Base-by-base conservation (phyloP, 306 rosid species). In the Erythrophleum fordii region DNA sequence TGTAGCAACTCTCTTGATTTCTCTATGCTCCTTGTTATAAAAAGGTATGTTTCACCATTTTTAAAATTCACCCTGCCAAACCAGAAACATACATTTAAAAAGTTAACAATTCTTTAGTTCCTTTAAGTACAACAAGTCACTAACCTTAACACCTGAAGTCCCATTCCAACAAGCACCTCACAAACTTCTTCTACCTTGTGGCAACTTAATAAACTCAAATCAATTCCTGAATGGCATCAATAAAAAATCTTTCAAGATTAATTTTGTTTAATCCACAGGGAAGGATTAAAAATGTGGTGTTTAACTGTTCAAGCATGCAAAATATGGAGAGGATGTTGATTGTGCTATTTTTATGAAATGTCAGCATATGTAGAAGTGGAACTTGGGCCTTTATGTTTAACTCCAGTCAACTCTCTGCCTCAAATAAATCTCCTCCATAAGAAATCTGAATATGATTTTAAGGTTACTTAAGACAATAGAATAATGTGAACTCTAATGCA, bases 121-220 rank as follows among this genome's bases (percentile, higher is more conserved):
- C 72, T 25, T 28, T 25, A 75, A 76, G 69, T 55, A 78, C 56
- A 44, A 34, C 35, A 78, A 80, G 64, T 67, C 64, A 90, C 97
- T 79, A 77, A 95, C 99, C 99, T 93, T 68, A 93, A 88, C 83
- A 91, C 85, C 92, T 88, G 97, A 83, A 93, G 90, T 83, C 97
- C 99, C 66, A 95, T 35, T 59, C 99, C 98, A 84, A 93, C 90
- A 66, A 87, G 80, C 77, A 93, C 91, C 70, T 93, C 98, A 59
- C 81, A 84, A 82, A 91, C 78, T 84, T 93, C 97, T 83, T 90
- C 94, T 25, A 85, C 82, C 72, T 83, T 85, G 85, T 90, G 94
- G 86, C 93, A 82, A 81, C 88, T 90, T 66, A 82, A 68, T 67
- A 90, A 79, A 44, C 82, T 88, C 68, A 87, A 58, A 13, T 51